Conservation (phyloP, 495 filamentous ascomycete genomes). For the Ramalina intermedia region DNA sequence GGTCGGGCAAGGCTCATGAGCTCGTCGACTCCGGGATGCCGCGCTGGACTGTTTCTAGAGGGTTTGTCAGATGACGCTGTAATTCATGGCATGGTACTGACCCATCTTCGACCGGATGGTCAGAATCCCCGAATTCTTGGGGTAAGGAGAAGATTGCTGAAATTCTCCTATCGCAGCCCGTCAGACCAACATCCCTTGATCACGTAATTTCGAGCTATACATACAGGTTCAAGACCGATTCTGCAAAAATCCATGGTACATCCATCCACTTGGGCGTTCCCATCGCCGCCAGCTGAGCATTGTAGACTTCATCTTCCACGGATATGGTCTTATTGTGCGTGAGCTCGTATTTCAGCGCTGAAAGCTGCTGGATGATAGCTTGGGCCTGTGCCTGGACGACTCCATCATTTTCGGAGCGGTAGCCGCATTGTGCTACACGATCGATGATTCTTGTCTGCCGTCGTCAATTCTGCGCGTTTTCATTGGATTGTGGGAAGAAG, state of each 20-base stretch:
- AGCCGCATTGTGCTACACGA: conserved; percentile 62
- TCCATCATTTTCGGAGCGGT: conserved; percentile 41
- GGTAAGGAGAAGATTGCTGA: too few relatives aligned
- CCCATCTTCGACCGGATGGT: too few relatives aligned
- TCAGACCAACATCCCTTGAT: too few relatives aligned
- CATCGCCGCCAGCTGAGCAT: conserved; percentile 64
- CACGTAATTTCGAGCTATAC: not conserved
- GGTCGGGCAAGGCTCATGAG: too few relatives aligned
- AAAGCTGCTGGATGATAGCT: conserved; percentile 62
- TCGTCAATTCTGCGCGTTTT: conserved; percentile 5
- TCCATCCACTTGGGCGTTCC: conserved; percentile 70
- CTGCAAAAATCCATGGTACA: conserved; percentile 74
- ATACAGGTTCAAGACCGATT: conserved; percentile 88
- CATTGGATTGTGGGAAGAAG: not conserved
- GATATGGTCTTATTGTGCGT: conserved; percentile 71
- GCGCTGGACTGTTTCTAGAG: too few relatives aligned
- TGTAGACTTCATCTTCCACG: conserved; percentile 73
- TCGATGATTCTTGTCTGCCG: conserved; percentile 83
- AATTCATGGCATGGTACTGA: too few relatives aligned
- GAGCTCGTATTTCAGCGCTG: conserved; percentile 83
- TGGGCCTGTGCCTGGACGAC: conserved; percentile 70
- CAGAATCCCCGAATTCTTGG: too few relatives aligned
- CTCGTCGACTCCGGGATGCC: too few relatives aligned
- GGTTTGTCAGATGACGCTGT: too few relatives aligned
- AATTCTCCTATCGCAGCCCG: too few relatives aligned